Base-by-base conservation (phyloP, 2,329 filamentous ascomycete species). In the Calonectria montana region DNA sequence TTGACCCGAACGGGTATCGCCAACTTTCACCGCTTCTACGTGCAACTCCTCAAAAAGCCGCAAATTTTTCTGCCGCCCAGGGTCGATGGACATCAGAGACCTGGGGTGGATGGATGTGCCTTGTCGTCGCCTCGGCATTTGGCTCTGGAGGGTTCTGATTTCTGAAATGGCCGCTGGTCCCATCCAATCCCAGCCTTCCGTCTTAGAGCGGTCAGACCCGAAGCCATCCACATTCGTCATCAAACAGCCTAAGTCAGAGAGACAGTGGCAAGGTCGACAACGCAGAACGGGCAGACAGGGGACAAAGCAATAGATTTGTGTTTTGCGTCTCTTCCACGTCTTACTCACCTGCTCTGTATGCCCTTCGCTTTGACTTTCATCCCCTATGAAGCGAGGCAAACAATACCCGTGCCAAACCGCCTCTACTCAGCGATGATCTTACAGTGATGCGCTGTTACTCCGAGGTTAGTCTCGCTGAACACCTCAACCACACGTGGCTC, bases 21-120 rank as follows among this genome's bases (percentile, higher is more conserved):
- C 70, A 74, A 78, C 68, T 74, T 70, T 79, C 77, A 79, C 77
- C 77, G 77, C 77, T 74, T 79, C 76, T 65, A 72, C 53, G 25
- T 72, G 65, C 67, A 59, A 68, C 72, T 64, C 68, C 67, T 65
- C 74, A 74, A 76, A 79, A 79, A 70, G 66, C 77, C 77, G 74
- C 77, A 79, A 72, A 71, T 45, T 59, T 70, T 70, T 74, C 76
- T 77, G 75, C 73, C 74, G 64, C 65, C 63, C 69, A 21, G 72
- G 66, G 65, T 68, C 8, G 27, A 65, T 39, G 62, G 41, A 53
- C 31, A 65, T 65, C 63, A 68, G 65, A 57, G 72, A 68, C 57
- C 59, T 64, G 48, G 69, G 63, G 71, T 77, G 69, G 73, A 74
- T 69, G 43, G 63, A 69, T 53, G 67, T 68, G 69, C 48, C 48